These are phyloP conservation scores for Vigna mungo DNA, from an alignment of 306 rosid species.

Conservation along the genomic window DNA sequence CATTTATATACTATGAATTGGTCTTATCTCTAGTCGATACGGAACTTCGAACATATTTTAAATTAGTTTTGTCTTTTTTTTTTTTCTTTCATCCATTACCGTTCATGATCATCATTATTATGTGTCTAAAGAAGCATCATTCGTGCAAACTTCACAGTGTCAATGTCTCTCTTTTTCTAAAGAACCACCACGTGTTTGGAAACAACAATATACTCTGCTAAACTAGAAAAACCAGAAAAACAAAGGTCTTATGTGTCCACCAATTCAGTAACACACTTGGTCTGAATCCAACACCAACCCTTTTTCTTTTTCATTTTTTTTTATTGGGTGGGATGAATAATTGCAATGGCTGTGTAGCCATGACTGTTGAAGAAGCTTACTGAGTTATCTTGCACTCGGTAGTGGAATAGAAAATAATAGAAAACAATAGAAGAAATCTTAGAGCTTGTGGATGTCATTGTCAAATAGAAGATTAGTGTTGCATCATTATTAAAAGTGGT, in stretches of 20 bases:
- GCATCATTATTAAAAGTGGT: not conserved
- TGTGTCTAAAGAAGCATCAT: slow-evolving; percentile 2
- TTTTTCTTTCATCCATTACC: no score
- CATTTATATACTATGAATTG: no score
- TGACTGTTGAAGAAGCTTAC: slow-evolving; percentile 46
- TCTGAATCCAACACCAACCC: not conserved
- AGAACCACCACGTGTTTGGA: slow-evolving; percentile 3
- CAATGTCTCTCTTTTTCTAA: not conserved
- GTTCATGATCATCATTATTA: not conserved
- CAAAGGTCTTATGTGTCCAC: slow-evolving; percentile 9
- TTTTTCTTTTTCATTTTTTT: slow-evolving; percentile 15
- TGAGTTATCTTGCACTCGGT: slow-evolving; percentile 37
- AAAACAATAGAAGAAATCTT: not conserved
- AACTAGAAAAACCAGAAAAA: not conserved
- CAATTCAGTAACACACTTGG: not conserved
- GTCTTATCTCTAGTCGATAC: no score
- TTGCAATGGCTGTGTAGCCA: slow-evolving; percentile 5
- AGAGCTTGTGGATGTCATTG: slow-evolving; percentile 34
- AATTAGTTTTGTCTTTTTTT: no score
- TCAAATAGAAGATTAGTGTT: not conserved
- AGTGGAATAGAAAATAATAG: slow-evolving; percentile 32
- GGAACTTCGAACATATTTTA: no score
- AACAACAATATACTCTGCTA: not conserved
- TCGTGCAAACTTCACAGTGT: not conserved
- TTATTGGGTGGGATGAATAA: slow-evolving; percentile 28